Evolutionary conservation across 208 protist genomes (phyloP), one percentile per base, ranked within the genome.

Genomic region (Leishmania aethiopica): DNA sequence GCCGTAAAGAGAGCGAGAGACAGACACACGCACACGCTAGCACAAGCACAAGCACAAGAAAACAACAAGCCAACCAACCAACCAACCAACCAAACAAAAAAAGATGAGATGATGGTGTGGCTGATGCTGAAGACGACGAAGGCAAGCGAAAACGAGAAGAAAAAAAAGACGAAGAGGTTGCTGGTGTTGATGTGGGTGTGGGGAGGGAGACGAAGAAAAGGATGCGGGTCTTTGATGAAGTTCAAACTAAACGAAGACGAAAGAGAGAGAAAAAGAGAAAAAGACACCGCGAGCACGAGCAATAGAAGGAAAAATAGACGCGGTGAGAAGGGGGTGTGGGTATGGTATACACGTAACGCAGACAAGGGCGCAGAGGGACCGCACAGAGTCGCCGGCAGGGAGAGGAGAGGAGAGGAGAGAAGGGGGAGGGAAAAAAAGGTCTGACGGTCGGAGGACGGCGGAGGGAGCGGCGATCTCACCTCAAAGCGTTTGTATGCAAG

Each of bases 191-290:
- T 11, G 53, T 32, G 69, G 47, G 32, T 13, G 45, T 19, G 75
- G n/a, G 77, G 25, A 28, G 11, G n/a, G 35, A 37, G 45, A 7
- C 47, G 7, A 32, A 53, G 7, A 69, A 64, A 55, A 57, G 3
- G 66, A 40, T 71, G 35, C 59, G 59, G 59, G 11, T 17, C 59
- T 64, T 64, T 28, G 59, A 32, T 28, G 28, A 42, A 25, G 35
- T 17, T 42, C 35, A 40, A 37, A 40, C 64, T 17, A 69, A 69
- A 1, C 8, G 0, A 64, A 45, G 17, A 42, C 6, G 10, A n/a
- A 51, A 51, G 13, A 40, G 17, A 47, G n/a, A 79, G 60, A 73
- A 71, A 79, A 73, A 10, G n/a, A n/a, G 28, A 64, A 73, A 62
- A 71, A 42, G 66, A 17, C 8, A 45, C 66, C 66, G 3, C 17